Evolutionary conservation across 192 early-diverging fungal genomes (phyloP), one percentile per base, ranked within the genome.

Genomic region (Mortierella alpina): DNA sequence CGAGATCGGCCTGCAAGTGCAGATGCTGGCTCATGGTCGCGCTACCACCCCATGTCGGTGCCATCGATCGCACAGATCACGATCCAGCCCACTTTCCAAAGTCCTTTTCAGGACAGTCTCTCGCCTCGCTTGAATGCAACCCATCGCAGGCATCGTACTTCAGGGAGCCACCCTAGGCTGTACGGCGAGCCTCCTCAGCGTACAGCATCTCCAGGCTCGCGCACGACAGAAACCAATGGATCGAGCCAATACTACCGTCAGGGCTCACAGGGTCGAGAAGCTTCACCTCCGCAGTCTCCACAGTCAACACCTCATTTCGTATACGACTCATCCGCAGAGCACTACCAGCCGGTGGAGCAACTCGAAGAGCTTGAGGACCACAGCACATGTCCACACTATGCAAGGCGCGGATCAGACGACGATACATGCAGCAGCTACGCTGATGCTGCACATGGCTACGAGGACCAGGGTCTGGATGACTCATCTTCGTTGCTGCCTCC

Each of bases 21-120:
- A 42, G 47, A 20, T 64, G 42, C 59, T n/a, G 63, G 69, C 46
- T 31, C 70, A 47, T 80, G 70, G 77, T 59, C 77, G 7, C 64
- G 60, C 9, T 50, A 42, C 18, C 58, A 72, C 17, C 70, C 64
- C 13, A 60, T 64, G 44, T 64, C 77, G 31, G 55, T 80, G 20
- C 70, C 77, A 5, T 68, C 77, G 13, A 72, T 80, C 20, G 65
- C 70, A 7, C 77, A 80, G 13, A 58, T 72, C 42, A 57, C 66
- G 41, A 53, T 63, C 18, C 70, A 60, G 7, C 64, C 68, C 22
- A 66, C n/a, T 50, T 45, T 61, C 23, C 50, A 59, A 11, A 47
- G 44, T 31, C 52, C 50, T 31, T 3, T 22, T 10, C 52, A 55
- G 14, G 57, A 66, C 44, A 18, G n/a, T 39, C 23, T 31, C 53